A percentile compares a stretch with the other conserved stretches of the same genome.
These are phyloP conservation scores for Deuterostichococcus epilithicus DNA, from an alignment of 139 green algal genomes.

Conservation along the genomic window DNA sequence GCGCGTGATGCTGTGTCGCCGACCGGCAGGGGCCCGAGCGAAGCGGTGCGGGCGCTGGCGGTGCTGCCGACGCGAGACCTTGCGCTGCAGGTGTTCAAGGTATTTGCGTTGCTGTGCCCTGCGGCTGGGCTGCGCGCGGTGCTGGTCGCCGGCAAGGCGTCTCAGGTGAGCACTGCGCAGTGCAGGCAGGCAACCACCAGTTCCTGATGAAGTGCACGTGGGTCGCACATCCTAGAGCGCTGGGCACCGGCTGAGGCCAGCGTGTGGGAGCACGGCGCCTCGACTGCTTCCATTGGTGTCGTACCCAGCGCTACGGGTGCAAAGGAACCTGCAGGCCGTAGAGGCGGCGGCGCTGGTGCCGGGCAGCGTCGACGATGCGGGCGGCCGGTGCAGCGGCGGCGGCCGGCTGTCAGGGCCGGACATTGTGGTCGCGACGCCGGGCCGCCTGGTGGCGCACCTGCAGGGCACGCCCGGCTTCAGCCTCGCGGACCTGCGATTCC, in stretches of 20 bases:
- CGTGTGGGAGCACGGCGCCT: no score
- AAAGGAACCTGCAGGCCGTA: constrained; percentile 7
- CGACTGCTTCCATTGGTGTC: no score
- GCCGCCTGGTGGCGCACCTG: constrained; percentile 72
- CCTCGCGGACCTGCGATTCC: constrained; percentile 54
- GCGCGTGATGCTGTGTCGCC: no score
- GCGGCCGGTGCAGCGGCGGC: neutral
- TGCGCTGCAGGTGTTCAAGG: constrained; percentile 65
- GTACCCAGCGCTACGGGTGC: no score
- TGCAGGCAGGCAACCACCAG: constrained; percentile 6
- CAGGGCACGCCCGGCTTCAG: constrained; percentile 40
- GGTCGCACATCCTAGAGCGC: no score
- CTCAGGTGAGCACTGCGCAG: constrained; percentile 40
- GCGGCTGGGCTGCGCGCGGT: constrained; percentile 45
- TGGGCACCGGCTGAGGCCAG: no score
- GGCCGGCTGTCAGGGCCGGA: constrained; percentile 17
- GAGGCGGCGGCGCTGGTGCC: constrained; percentile 18
- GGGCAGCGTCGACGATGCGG: neutral
- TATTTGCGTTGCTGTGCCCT: constrained; percentile 51
- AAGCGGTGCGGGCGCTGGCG: constrained; percentile 54
- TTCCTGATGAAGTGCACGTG: no score
- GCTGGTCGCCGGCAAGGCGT: constrained; percentile 46
- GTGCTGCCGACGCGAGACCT: constrained; percentile 81
- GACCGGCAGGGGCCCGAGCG: constrained; percentile 11
- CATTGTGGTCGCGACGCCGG: constrained; percentile 73